Base-by-base conservation (phyloP, 1,284 basidiomycete species). In the Heimioporus retisporus region DNA sequence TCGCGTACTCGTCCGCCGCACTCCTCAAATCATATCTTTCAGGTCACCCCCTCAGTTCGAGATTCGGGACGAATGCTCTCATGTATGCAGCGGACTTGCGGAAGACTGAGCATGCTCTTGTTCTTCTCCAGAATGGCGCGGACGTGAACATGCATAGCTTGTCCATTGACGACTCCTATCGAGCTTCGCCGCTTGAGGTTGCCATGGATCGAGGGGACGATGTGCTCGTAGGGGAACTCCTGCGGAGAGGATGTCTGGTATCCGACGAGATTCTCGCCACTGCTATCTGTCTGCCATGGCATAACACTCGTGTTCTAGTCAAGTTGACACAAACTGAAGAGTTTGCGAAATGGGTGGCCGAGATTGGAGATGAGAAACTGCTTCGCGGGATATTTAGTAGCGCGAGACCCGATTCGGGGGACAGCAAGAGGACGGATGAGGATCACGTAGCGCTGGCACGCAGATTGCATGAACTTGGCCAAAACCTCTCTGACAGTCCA, bases 11-110 rank as follows among this genome's bases (percentile, higher is more conserved):
- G 7, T 40, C 57, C 2, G 10, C 48, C 19, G 42, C 21, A 21
- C 48, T 61, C 16, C 48, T 65, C 14, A 25, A 44, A 28, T n/a
- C 19, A 10, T 65, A 57, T 43, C 59, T 65, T 18, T 54, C 62
- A 3, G 7, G 10, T 31, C 55, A n/a, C 10, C 25, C 21, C 16
- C 11, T 57, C 16, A 57, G 61, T 16, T 25, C 40, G 16, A 61
- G 59, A 40, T 11, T 46, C 4, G 58, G 59, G 46, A 58, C 59
- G 6, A 65, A 65, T 28, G 50, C 64, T 2, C 59, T 65, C 15
- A 55, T 65, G 16, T 65, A 65, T n/a, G 59, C 64, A 35, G 54
- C 31, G 11, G 28, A 35, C 54, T 21, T 55, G 5, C 59, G 46
- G 35, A 61, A 53, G n/a, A 61, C 55, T 3, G 23, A 60, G 18